Evolutionary conservation across 2,329 filamentous ascomycete species (phyloP).

Genomic region (Claviceps africana): DNA sequence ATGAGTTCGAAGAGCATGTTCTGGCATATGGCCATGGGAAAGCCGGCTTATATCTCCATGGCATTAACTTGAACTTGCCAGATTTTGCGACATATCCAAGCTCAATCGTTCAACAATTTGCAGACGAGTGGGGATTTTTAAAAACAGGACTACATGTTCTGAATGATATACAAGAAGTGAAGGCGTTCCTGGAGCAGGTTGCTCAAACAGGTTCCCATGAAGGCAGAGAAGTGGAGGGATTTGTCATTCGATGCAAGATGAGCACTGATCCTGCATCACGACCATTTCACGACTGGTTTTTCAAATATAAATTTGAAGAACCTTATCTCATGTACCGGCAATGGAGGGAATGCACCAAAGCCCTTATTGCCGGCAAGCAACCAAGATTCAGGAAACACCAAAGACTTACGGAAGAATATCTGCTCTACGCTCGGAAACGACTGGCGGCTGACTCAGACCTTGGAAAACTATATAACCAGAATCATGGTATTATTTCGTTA

Average conservation of each 20-base stretch:
- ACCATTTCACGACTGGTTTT: conserved; percentile 88
- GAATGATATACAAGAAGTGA: conserved; percentile 59
- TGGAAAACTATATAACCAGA: conserved; percentile 60
- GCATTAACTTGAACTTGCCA: conserved; percentile 90
- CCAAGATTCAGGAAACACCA: conserved; percentile 77
- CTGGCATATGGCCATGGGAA: conserved; percentile 71
- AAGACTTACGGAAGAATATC: conserved; percentile 81
- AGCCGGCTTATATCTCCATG: conserved; percentile 87
- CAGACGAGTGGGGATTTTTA: conserved; percentile 83
- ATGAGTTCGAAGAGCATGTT: conserved; percentile 93
- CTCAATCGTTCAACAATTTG: conserved; percentile 73
- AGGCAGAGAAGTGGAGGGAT: conserved; percentile 88
- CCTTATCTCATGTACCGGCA: conserved; percentile 98
- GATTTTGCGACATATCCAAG: conserved; percentile 80
- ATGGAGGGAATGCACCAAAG: conserved; percentile 94
- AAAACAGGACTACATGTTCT: conserved; percentile 72
- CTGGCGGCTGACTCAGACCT: conserved; percentile 55
- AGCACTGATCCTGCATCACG: conserved; percentile 31
- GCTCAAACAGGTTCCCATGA: conserved; percentile 82
- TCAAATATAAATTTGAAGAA: conserved; percentile 99
- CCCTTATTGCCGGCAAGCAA: conserved; percentile 59
- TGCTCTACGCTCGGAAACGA: conserved; percentile 63
- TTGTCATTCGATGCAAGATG: conserved; percentile 82
- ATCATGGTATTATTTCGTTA: conserved; percentile 89
- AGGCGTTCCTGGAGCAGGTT: conserved; percentile 66